phyloP scores from a whole-genome alignment of 2,329 filamentous ascomycete genomes.

The Cytospora mali region DNA sequence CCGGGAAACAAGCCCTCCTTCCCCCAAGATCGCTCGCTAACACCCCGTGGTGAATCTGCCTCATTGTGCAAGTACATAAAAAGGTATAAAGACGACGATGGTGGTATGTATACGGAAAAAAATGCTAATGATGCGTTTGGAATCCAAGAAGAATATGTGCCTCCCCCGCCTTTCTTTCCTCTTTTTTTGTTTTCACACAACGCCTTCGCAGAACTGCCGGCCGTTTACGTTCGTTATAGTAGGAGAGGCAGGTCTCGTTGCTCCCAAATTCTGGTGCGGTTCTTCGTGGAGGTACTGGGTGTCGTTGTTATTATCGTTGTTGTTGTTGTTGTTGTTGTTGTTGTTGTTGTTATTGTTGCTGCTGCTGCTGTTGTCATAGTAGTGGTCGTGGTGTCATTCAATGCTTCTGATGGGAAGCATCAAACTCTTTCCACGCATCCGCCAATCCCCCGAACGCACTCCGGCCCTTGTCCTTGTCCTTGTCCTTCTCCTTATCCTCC shows the following conservation, averaged over 20 bases:
- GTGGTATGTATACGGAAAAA: slow-evolving; percentile 8
- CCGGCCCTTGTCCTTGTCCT: slow-evolving; percentile 35
- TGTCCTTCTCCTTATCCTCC: slow-evolving; percentile 37
- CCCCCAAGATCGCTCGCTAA: background rate
- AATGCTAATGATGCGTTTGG: slow-evolving; percentile 12
- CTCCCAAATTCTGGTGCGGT: slow-evolving; percentile 1
- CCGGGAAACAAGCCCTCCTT: no score
- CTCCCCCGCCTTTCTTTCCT: slow-evolving; percentile 1
- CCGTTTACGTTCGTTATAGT: slow-evolving; percentile 21
- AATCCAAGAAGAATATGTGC: background rate
- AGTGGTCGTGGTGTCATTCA: slow-evolving; percentile 5
- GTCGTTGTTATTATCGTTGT: background rate
- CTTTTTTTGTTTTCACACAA: slow-evolving; percentile 10
- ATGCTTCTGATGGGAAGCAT: slow-evolving; percentile 20
- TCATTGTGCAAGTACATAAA: background rate
- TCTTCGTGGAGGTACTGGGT: background rate
- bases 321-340: background rate
- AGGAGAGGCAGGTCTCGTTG: background rate
- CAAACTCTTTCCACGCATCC: slow-evolving; percentile 28
- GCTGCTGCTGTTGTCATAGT: no score
- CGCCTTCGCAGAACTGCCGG: slow-evolving; percentile 15
- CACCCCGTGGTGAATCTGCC: background rate
- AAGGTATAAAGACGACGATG: background rate
- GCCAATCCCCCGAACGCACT: slow-evolving; percentile 26
- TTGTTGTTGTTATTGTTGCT: no score